Evolutionary conservation across 2,329 filamentous ascomycete genomes (phyloP).

Genomic region (Teratosphaeria zuluensis): DNA sequence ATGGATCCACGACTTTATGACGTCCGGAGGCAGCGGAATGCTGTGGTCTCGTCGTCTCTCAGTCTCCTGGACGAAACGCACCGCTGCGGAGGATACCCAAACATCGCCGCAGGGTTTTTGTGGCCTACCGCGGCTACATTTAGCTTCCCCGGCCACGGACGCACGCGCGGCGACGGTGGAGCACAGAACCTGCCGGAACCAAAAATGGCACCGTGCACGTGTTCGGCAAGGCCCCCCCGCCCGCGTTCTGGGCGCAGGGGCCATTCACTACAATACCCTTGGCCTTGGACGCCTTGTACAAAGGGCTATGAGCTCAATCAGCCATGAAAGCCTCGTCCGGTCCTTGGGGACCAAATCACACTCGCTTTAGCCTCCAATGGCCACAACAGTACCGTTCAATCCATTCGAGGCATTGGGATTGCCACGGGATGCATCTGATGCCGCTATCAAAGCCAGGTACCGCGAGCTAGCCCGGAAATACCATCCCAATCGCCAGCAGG

Average conservation of each 20-base stretch:
- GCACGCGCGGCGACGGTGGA: background rate
- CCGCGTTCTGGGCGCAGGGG: background rate
- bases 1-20: too few species aligned
- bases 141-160: too few species aligned
- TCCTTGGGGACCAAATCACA: constrained; percentile 3
- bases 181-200: background rate
- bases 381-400: constrained; percentile 38
- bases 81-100: too few species aligned
- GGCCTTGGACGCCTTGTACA: constrained; percentile 1
- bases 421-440: constrained; percentile 58
- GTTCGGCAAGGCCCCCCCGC: background rate
- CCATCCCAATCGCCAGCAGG: constrained; percentile 51
- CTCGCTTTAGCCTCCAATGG: constrained; percentile 3
- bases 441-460: constrained; percentile 82
- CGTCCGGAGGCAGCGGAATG: too few species aligned
- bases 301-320: constrained; percentile 2
- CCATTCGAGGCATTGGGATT: constrained; percentile 76
- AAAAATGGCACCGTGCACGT: background rate
- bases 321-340: constrained; percentile 1
- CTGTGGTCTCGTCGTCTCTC: too few species aligned
- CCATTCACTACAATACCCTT: constrained; percentile 1
- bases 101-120: too few species aligned
- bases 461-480: constrained; percentile 78
- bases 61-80: too few species aligned
- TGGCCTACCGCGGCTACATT: background rate